These are phyloP conservation scores for Dothideomycetes sp. DNA, from an alignment of 2,329 filamentous ascomycete genomes.

Conservation along the genomic window DNA sequence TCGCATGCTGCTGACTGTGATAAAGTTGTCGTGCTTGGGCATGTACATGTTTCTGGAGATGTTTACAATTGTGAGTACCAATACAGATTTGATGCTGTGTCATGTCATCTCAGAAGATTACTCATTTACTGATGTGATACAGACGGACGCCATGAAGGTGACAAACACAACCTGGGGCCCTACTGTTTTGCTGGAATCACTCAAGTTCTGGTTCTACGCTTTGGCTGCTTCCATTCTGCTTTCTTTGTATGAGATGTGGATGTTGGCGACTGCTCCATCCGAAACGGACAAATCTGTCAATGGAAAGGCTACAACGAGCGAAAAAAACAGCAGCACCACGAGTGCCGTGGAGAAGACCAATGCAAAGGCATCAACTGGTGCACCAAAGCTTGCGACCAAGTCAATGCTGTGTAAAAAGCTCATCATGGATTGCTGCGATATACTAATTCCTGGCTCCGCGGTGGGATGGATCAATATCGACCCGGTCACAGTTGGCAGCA, in stretches of 20 bases:
- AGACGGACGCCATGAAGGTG: slow-evolving; percentile 39
- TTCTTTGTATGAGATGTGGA: slow-evolving; percentile 29
- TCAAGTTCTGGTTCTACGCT: slow-evolving; percentile 60
- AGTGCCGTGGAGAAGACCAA: neutral
- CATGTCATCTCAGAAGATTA: neutral
- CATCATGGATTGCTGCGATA: slow-evolving; percentile 48
- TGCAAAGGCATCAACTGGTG: neutral
- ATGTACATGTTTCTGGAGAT: slow-evolving; percentile 59
- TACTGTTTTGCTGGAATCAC: slow-evolving; percentile 45
- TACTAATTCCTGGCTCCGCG: slow-evolving; percentile 48
- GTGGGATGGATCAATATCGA: slow-evolving; percentile 50
- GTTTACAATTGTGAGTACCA: slow-evolving; percentile 46
- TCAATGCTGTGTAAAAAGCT: slow-evolving; percentile 36
- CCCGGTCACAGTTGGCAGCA: slow-evolving; percentile 42
- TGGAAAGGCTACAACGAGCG: neutral
- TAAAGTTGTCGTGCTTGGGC: slow-evolving; percentile 49
- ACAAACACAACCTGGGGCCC: slow-evolving; percentile 31
- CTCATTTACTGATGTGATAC: neutral
- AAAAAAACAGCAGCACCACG: neutral
- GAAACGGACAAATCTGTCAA: neutral
- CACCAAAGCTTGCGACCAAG: neutral
- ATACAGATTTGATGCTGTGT: too few relatives aligned
- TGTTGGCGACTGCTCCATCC: neutral
- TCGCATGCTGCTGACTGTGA: slow-evolving; percentile 40
- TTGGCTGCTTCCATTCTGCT: slow-evolving; percentile 40